Evolutionary conservation across 805 yeast genomes (phyloP), one percentile per base, ranked within the genome.

Genomic region (Teunomyces stri): DNA sequence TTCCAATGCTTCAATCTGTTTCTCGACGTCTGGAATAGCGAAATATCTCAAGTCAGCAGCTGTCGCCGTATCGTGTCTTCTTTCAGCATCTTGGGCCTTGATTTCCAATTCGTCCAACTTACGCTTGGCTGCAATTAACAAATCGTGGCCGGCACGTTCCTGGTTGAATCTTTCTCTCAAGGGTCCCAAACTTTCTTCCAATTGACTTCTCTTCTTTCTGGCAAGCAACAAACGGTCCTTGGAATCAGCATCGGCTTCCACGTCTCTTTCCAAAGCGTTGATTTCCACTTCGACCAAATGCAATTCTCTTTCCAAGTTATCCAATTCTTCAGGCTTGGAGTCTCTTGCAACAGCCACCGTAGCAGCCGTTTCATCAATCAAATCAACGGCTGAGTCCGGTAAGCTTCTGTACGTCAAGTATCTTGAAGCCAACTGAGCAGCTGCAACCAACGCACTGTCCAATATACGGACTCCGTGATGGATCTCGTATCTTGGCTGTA

Each of bases 261-360:
- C 85, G 65, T 92, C 99, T 71, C 99, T 87, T 71, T 94, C 97
- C 58, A 94, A 78, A 1, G 99, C 99, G 63, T 89, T 89, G 63
- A 94, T 92, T 70, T 94, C 99, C 49, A 94, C 98, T 60, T 92
- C 96, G 30, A 94, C 71, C 56, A 94, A 79, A 65, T 90, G 95
- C 42, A 91, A 77, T 70, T 89, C 89, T 68, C 99, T 87, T 70
- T 94, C 99, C 57, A 90, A 80, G 39, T 84, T 85, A 71, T 94
- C 99, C 59, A 94, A 78, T 66, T 90, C 97, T 69, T 94, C 99
- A 1, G 99, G 99, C 65, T 89, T 89, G 3, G 98, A 92, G 66
- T 94, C 99, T 70, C 99, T 83, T 3, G 97, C 96, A 45, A 94
- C 99, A 0, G 98, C 98, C 37, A 94, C 98, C 47, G 96, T 58